Conservation (phyloP, 2,329 filamentous ascomycete genomes). For the Pestalotiopsis sp. region DNA sequence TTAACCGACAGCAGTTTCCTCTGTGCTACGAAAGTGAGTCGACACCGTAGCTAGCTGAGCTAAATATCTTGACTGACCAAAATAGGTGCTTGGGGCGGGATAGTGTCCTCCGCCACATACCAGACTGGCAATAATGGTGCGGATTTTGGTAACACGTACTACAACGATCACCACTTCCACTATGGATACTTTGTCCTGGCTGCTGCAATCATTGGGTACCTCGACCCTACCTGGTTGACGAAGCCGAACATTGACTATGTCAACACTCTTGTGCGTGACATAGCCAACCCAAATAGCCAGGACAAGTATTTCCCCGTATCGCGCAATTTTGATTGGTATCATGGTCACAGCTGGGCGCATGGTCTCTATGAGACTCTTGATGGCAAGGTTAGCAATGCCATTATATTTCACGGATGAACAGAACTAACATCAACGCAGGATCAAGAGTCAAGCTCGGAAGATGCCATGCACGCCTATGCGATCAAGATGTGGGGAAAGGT, state of each 20-base stretch:
- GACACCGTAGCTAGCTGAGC: not conserved
- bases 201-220: conserved; percentile 78
- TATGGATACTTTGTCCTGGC: conserved; percentile 90
- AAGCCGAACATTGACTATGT: conserved; percentile 75
- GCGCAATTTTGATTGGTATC: conserved; percentile 89
- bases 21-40: conserved; percentile 65
- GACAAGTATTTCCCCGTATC: conserved; percentile 82
- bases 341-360: conserved; percentile 93
- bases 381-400: conserved; percentile 60
- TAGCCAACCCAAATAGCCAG: conserved; percentile 71
- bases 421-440: conserved; percentile 42
- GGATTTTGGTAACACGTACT: conserved; percentile 90
- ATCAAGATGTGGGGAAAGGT: conserved; percentile 93
- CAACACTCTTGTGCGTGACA: conserved; percentile 81
- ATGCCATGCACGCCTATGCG: conserved; percentile 83
- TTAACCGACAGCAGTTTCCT: conserved; percentile 69
- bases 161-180: conserved; percentile 77
- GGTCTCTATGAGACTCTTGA: conserved; percentile 72
- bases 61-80: conserved; percentile 18
- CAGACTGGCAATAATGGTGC: conserved; percentile 66
- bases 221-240: conserved; percentile 75
- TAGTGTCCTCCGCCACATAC: conserved; percentile 78
- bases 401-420: not conserved
- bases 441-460: conserved; percentile 88
- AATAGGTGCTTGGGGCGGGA: conserved; percentile 72